These are phyloP conservation scores for Hyaloscypha variabilis DNA, from an alignment of 495 filamentous ascomycete species.

Conservation along the genomic window DNA sequence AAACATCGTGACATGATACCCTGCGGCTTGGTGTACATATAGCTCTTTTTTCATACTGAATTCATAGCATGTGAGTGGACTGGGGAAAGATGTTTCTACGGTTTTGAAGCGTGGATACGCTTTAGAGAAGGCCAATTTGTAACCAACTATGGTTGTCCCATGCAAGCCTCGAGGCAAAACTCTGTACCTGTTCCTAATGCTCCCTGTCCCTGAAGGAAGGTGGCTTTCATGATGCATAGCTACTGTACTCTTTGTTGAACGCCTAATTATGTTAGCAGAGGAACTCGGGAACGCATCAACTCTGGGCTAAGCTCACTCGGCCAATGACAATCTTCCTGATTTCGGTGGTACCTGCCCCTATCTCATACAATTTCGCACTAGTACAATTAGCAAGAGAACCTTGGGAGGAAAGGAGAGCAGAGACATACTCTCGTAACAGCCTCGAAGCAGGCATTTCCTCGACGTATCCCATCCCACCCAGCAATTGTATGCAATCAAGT, in stretches of 20 bases:
- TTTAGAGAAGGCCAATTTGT: too few species aligned
- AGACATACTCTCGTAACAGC: slow-evolving; percentile 71
- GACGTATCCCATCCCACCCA: slow-evolving; percentile 95
- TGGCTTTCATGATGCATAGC: slow-evolving; percentile 24
- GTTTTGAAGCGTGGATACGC: too few species aligned
- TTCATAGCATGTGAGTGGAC: background rate
- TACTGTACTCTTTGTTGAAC: slow-evolving; percentile 86
- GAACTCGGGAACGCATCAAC: background rate
- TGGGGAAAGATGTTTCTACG: too few species aligned
- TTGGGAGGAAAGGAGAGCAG: background rate
- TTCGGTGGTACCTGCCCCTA: slow-evolving; percentile 95
- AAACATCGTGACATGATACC: slow-evolving; percentile 19
- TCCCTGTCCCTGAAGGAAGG: background rate
- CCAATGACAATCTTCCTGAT: slow-evolving; percentile 94
- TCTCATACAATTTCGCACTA: slow-evolving; percentile 81
- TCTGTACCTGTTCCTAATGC: background rate
- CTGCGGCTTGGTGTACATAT: slow-evolving; percentile 24
- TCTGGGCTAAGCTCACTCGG: slow-evolving; percentile 38
- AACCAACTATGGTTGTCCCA: too few species aligned
- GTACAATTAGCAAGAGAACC: background rate
- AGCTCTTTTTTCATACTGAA: background rate
- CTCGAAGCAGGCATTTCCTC: slow-evolving; percentile 93
- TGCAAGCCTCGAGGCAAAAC: background rate
- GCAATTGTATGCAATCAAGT: slow-evolving; percentile 88
- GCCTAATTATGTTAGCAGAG: slow-evolving; percentile 39